These are phyloP conservation scores for Porpolomopsis calyptriformis DNA, from an alignment of 768 basidiomycete genomes.

Conservation along the genomic window DNA sequence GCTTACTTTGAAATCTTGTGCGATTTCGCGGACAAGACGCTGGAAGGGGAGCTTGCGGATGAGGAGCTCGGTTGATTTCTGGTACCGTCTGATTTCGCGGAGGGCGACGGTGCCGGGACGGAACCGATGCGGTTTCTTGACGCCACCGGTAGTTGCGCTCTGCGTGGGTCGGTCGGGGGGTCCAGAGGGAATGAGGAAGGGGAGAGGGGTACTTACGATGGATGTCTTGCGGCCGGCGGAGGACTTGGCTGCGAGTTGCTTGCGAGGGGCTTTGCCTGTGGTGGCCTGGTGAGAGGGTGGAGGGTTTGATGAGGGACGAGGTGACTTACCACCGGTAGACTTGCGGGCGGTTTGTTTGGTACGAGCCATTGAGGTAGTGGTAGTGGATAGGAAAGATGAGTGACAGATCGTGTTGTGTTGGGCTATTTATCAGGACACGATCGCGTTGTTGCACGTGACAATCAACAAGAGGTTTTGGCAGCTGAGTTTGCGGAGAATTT, in stretches of 20 bases:
- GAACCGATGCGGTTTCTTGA: constrained; percentile 94
- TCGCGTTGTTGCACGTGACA: no score
- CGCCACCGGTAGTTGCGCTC: constrained; percentile 79
- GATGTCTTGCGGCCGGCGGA: constrained; percentile 36
- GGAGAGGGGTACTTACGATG: constrained; percentile 36
- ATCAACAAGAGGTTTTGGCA: no score
- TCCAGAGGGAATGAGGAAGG: constrained; percentile 23
- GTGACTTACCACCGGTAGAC: constrained; percentile 60
- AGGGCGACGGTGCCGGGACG: constrained; percentile 84
- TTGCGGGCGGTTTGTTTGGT: constrained; percentile 84
- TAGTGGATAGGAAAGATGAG: no score
- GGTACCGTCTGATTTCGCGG: constrained; percentile 86
- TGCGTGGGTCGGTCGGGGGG: constrained; percentile 18
- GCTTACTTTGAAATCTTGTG: constrained; percentile 83
- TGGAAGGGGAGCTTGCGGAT: constrained; percentile 93
- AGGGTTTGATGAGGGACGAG: constrained; percentile 3
- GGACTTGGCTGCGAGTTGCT: constrained; percentile 69
- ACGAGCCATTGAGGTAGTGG: constrained; percentile 68
- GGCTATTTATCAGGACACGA: no score
- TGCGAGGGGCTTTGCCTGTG: constrained; percentile 70
- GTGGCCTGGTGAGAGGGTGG: no score
- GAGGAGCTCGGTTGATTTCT: constrained; percentile 86
- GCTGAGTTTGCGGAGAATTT: no score
- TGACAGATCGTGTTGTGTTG: no score
- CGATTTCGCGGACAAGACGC: constrained; percentile 89